Evolutionary conservation across 2,329 filamentous ascomycete genomes (phyloP).

Genomic region (Neofusicoccum ribis): DNA sequence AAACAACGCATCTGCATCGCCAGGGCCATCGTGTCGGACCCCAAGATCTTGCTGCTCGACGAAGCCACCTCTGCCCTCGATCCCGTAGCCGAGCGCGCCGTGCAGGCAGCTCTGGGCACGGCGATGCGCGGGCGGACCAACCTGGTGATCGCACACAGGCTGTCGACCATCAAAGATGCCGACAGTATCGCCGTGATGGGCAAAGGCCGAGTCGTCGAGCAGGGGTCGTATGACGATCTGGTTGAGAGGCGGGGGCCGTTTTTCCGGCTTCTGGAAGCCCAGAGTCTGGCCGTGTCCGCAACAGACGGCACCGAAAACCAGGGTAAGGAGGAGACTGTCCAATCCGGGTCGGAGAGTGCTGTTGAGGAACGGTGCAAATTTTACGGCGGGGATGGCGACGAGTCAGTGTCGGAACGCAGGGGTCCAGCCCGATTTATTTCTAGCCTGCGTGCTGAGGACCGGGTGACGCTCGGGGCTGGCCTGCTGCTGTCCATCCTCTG

Average conservation of each 20-base stretch:
- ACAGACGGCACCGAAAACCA: neutral
- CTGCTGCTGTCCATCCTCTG: slow-evolving; percentile 73
- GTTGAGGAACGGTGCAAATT: neutral
- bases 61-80: slow-evolving; percentile 94
- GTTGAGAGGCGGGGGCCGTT: slow-evolving; percentile 73
- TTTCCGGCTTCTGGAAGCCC: slow-evolving; percentile 81
- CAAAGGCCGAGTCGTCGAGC: slow-evolving; percentile 82
- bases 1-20: slow-evolving; percentile 97
- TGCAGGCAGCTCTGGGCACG: slow-evolving; percentile 87
- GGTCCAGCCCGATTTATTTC: neutral
- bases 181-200: slow-evolving; percentile 97
- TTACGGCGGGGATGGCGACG: neutral
- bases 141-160: slow-evolving; percentile 91
- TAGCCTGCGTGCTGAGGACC: neutral
- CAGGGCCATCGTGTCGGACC: slow-evolving; percentile 84
- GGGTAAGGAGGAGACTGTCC: neutral
- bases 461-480: slow-evolving; percentile 51
- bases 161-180: slow-evolving; percentile 91
- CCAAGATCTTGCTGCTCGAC: slow-evolving; percentile 88
- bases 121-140: slow-evolving; percentile 87
- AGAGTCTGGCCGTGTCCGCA: slow-evolving; percentile 52
- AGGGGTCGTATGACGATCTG: slow-evolving; percentile 82
- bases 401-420: neutral
- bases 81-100: slow-evolving; percentile 90
- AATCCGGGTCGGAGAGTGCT: neutral